Evolutionary conservation across 371 early-diverging fungal genomes (phyloP).

Genomic region (Lichtheimia ramosa): DNA sequence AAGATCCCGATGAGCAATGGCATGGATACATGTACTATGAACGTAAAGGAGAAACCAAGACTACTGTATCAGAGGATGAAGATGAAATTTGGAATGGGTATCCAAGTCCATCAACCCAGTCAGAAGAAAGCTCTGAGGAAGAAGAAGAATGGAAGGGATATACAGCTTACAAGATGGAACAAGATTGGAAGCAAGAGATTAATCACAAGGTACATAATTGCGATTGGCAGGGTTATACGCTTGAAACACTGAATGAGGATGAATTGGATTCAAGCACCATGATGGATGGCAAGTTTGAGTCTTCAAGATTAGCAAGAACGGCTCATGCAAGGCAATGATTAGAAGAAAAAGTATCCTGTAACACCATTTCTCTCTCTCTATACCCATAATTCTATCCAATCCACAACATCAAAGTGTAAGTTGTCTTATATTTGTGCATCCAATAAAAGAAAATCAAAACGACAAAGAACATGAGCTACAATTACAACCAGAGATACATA

Average conservation of each 20-base stretch:
- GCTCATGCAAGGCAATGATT: too few species aligned
- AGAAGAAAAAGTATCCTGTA: too few species aligned
- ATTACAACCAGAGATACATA: too few species aligned
- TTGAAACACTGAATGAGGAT: constrained; percentile 38
- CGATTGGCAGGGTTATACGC: constrained; percentile 48
- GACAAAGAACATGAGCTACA: too few species aligned
- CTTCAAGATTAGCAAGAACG: constrained; percentile 31
- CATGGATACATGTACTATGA: constrained; percentile 14
- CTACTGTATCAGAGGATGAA: constrained; percentile 1
- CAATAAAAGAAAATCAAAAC: too few species aligned
- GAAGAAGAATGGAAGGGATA: constrained; percentile 51
- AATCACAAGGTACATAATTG: constrained; percentile 37
- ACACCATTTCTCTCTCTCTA: too few species aligned
- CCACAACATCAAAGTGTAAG: too few species aligned
- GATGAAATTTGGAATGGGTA: constrained; percentile 44
- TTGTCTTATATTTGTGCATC: too few species aligned
- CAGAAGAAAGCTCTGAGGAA: background rate
- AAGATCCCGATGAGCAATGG: constrained; percentile 27
- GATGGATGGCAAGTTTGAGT: constrained; percentile 45
- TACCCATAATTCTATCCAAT: too few species aligned
- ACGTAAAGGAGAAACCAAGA: constrained; percentile 4
- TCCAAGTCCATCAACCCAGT: constrained; percentile 15
- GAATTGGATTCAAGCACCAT: constrained; percentile 43
- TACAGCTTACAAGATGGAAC: constrained; percentile 43
- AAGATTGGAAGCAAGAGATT: constrained; percentile 37